Evolutionary conservation across 1,284 basidiomycete genomes (phyloP).

Genomic region (Ceratobasidium sp.): DNA sequence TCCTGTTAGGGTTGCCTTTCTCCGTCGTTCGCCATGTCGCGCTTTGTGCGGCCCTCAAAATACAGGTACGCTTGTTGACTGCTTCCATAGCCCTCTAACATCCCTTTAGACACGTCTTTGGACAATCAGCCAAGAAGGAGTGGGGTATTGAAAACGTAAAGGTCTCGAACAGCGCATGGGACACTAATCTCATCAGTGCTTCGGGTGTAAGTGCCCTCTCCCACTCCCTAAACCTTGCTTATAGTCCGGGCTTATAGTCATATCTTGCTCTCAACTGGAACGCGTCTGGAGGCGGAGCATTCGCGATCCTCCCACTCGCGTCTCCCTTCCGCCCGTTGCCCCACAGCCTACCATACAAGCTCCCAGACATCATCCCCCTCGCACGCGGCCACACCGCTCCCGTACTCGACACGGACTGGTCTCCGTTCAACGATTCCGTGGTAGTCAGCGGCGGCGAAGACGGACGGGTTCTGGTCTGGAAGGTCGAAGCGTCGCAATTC

Average conservation of each 20-base stretch:
- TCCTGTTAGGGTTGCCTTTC: conserved; percentile 7
- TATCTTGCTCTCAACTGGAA: conserved; percentile 97
- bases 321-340: conserved; percentile 75
- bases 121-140: conserved; percentile 87
- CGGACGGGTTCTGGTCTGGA: conserved; percentile 93
- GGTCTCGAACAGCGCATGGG: conserved; percentile 91
- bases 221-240: conserved; percentile 33
- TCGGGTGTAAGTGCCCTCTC: conserved; percentile 72
- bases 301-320: conserved; percentile 89
- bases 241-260: conserved; percentile 63
- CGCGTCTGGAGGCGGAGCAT: conserved; percentile 95
- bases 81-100: not conserved
- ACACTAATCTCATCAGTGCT: conserved; percentile 94
- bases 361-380: conserved; percentile 94
- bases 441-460: conserved; percentile 95
- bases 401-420: conserved; percentile 98
- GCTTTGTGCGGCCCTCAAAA: conserved; percentile 72
- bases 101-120: conserved; percentile 86
- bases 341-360: conserved; percentile 76
- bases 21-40: conserved; percentile 60
- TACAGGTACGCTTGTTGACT: conserved; percentile 62
- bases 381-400: conserved; percentile 83
- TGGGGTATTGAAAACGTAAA: conserved; percentile 92
- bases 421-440: conserved; percentile 91
- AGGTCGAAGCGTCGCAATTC: conserved; percentile 78